phyloP scores from a whole-genome alignment of 2,329 filamentous ascomycete genomes.

The Aspergillus felis region DNA sequence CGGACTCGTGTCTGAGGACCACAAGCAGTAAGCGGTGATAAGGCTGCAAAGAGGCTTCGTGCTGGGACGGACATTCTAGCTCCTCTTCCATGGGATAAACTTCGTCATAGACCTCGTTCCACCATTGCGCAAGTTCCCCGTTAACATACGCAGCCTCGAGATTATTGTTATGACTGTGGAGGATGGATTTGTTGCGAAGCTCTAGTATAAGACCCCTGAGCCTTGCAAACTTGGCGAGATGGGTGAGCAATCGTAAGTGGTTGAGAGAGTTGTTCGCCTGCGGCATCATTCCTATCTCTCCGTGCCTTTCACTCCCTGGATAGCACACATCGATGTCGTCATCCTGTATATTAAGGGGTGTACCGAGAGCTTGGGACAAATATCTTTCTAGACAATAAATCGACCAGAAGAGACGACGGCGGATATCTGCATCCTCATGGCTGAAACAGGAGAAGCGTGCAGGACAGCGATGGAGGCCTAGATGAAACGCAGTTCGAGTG shows the following conservation, averaged over 20 bases:
- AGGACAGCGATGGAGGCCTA: constrained; percentile 58
- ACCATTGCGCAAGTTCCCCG: constrained; percentile 51
- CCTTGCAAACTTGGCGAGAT: constrained; percentile 47
- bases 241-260: constrained; percentile 34
- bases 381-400: constrained; percentile 55
- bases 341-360: constrained; percentile 54
- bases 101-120: constrained; percentile 51
- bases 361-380: constrained; percentile 54
- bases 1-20: constrained; percentile 48
- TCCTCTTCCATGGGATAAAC: constrained; percentile 37
- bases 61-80: not conserved
- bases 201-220: constrained; percentile 52
- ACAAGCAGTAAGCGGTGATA: constrained; percentile 43
- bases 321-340: constrained; percentile 59
- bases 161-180: constrained; percentile 42
- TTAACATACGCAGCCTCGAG: constrained; percentile 45
- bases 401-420: constrained; percentile 55
- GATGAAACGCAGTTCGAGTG: constrained; percentile 53
- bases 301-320: constrained; percentile 47
- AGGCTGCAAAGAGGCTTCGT: constrained; percentile 19
- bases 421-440: constrained; percentile 43
- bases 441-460: constrained; percentile 51
- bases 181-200: constrained; percentile 51
- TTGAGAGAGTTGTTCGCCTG: constrained; percentile 16
- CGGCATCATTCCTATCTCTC: not conserved